These are phyloP conservation scores for Penicillium atrosanguineum DNA, from an alignment of 495 filamentous ascomycete species.

Conservation along the genomic window DNA sequence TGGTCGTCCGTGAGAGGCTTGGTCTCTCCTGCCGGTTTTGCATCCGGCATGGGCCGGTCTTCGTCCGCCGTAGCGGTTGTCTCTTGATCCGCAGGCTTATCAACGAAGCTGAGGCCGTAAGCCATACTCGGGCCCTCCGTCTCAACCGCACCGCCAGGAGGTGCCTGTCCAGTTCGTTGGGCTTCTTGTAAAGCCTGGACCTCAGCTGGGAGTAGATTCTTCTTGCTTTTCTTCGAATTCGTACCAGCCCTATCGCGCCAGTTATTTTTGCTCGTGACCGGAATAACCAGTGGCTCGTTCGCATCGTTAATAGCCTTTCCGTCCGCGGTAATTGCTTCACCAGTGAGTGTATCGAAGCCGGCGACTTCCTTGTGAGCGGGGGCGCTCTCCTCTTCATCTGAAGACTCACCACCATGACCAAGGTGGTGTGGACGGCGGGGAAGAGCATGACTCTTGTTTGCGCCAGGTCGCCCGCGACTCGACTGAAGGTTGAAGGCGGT, in stretches of 20 bases:
- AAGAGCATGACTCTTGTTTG: constrained; percentile 23
- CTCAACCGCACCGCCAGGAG: constrained; percentile 30
- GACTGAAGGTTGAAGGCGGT: constrained; percentile 36
- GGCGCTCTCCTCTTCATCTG: constrained; percentile 42
- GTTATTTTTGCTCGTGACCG: constrained; percentile 63
- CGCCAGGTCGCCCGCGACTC: constrained; percentile 17
- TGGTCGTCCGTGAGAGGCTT: constrained; percentile 64
- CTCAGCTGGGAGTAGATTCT: constrained; percentile 52
- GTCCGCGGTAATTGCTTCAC: constrained; percentile 50
- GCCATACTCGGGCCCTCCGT: constrained; percentile 40
- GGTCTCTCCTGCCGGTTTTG: constrained; percentile 15
- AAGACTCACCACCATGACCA: constrained; percentile 43
- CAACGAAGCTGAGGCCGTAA: constrained; percentile 47
- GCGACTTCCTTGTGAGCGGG: constrained; percentile 52
- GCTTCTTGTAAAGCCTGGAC: constrained; percentile 46
- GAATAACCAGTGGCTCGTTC: constrained; percentile 60
- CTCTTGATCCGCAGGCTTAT: constrained; percentile 19
- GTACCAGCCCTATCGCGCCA: constrained; percentile 59
- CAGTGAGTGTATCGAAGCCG: constrained; percentile 57
- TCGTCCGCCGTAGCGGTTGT: constrained; percentile 17
- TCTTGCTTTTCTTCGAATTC: constrained; percentile 51
- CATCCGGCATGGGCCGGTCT: constrained; percentile 33
- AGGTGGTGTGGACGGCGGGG: constrained; percentile 37
- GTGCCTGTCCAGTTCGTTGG: constrained; percentile 29
- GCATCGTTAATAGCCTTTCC: constrained; percentile 24